Evolutionary conservation across 2,329 filamentous ascomycete genomes (phyloP).

Genomic region (Xenoacremonium recifei): DNA sequence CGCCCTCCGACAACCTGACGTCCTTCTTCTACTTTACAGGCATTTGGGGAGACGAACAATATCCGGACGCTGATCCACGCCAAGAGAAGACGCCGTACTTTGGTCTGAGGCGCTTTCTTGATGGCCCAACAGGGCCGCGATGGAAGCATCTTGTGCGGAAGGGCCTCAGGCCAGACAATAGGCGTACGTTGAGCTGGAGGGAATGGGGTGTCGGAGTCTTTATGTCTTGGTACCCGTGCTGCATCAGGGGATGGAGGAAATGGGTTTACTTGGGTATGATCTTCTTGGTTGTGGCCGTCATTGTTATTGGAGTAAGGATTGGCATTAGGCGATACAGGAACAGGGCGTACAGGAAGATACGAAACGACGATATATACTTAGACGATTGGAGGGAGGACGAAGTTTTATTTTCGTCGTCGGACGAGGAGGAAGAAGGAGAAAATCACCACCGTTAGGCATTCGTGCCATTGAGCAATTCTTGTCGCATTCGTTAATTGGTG

Average conservation of each 20-base stretch:
- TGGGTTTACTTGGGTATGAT: slow-evolving; percentile 17
- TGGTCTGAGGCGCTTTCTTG: slow-evolving; percentile 26
- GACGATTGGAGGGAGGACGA: slow-evolving; percentile 36
- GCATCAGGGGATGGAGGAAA: slow-evolving; percentile 26
- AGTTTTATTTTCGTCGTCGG: slow-evolving; percentile 14
- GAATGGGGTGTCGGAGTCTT: slow-evolving; percentile 22
- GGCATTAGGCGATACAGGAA: background rate
- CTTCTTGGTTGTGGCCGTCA: background rate
- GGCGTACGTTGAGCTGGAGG: slow-evolving; percentile 15
- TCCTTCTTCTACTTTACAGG: slow-evolving; percentile 30
- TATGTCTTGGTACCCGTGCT: slow-evolving; percentile 29
- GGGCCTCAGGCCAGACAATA: slow-evolving; percentile 24
- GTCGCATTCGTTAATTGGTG: too few species aligned
- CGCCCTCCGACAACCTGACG: slow-evolving; percentile 19
- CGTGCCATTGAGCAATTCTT: too few species aligned
- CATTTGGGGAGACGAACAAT: slow-evolving; percentile 28
- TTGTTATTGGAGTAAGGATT: background rate
- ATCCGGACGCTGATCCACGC: slow-evolving; percentile 23
- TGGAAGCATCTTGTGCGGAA: slow-evolving; percentile 28
- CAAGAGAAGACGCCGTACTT: slow-evolving; percentile 25
- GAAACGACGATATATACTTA: slow-evolving; percentile 22
- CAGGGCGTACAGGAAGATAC: slow-evolving; percentile 6
- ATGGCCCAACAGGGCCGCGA: slow-evolving; percentile 25
- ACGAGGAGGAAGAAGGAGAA: slow-evolving; percentile 12
- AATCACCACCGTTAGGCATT: background rate